phyloP scores from a whole-genome alignment of 2,329 filamentous ascomycete species.

The Alternaria sp. region DNA sequence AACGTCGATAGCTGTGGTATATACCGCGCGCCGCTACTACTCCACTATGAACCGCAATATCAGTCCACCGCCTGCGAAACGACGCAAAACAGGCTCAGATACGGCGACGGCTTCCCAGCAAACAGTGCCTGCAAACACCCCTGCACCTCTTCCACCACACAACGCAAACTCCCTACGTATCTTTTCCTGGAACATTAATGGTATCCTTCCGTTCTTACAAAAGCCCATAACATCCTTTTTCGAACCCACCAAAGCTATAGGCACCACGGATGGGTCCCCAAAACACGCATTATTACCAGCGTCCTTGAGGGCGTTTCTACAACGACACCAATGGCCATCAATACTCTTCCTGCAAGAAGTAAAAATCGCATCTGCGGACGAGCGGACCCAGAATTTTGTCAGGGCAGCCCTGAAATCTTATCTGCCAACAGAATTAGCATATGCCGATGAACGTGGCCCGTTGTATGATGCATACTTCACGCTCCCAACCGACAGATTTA shows the following conservation, averaged over 20 bases:
- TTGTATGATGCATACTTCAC: conserved; percentile 57
- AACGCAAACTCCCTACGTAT: conserved; percentile 43
- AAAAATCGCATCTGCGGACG: conserved; percentile 56
- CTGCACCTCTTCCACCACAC: conserved; percentile 10
- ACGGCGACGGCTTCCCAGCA: background rate
- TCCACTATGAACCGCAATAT: conserved; percentile 32
- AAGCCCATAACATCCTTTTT: conserved; percentile 56
- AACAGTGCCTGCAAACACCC: background rate
- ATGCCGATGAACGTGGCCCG: conserved; percentile 32
- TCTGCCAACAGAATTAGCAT: conserved; percentile 3
- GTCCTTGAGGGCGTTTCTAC: conserved; percentile 56
- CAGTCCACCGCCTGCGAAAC: conserved; percentile 37
- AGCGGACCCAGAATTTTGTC: conserved; percentile 52
- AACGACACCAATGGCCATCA: conserved; percentile 56
- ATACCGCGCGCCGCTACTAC: background rate
- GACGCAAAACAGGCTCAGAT: conserved; percentile 23
- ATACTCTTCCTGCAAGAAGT: conserved; percentile 61
- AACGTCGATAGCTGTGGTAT: background rate
- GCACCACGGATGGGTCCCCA: background rate
- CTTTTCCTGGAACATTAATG: conserved; percentile 61
- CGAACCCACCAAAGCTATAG: conserved; percentile 12
- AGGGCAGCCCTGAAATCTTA: conserved; percentile 47
- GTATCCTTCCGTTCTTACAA: conserved; percentile 55
- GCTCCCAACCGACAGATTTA: conserved; percentile 60
- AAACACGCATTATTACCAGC: conserved; percentile 21